A percentile compares a stretch with the other conserved stretches of the same genome.
Evolutionary conservation across 495 filamentous ascomycete species (phyloP).

Genomic region (Aspergillus kassunensis): DNA sequence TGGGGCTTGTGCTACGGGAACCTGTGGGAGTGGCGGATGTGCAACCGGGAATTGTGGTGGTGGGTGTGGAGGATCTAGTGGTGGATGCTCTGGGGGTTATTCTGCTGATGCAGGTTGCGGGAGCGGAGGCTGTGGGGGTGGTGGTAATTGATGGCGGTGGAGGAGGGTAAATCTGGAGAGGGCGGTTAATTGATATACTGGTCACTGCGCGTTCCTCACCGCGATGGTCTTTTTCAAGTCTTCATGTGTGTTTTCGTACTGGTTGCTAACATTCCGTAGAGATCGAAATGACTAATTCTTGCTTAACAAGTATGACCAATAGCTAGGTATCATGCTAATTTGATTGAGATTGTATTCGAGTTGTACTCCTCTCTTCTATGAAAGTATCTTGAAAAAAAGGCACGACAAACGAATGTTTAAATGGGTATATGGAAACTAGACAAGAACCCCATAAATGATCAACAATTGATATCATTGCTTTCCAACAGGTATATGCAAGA

Average conservation of each 20-base stretch:
- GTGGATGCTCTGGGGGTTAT: conserved; percentile 36
- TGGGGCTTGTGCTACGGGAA: conserved; percentile 46
- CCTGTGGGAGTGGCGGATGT: conserved; percentile 50
- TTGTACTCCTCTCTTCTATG: no score
- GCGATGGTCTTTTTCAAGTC: neutral
- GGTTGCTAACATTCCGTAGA: no score
- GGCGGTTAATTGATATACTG: conserved; percentile 3
- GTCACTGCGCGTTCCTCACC: neutral
- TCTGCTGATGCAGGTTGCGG: conserved; percentile 32
- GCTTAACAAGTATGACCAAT: neutral
- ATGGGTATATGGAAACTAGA: neutral
- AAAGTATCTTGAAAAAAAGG: neutral
- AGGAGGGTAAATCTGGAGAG: conserved; percentile 24
- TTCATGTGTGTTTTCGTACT: neutral
- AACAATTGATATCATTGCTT: conserved; percentile 6
- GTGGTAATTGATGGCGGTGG: conserved; percentile 22
- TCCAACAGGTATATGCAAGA: conserved; percentile 2
- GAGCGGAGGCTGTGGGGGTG: conserved; percentile 20
- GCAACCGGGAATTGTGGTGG: conserved; percentile 52
- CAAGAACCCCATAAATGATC: neutral
- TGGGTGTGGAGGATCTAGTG: conserved; percentile 27
- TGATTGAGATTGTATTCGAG: neutral
- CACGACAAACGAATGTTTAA: neutral
- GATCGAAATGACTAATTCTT: no score
- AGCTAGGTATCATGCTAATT: no score